Conservation (phyloP, 768 basidiomycete species). For the Sarcodon aspratus region DNA sequence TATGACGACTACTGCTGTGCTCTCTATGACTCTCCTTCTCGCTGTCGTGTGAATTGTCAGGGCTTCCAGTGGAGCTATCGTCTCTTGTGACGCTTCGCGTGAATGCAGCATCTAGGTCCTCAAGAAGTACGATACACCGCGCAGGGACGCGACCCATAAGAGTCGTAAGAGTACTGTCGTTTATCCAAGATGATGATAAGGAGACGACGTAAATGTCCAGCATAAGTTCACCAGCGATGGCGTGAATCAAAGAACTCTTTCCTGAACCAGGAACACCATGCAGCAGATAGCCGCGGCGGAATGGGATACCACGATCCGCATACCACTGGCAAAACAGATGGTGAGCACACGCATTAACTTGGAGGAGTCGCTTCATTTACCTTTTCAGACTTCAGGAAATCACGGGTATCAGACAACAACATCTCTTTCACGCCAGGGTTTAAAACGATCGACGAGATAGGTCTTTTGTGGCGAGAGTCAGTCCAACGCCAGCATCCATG, state of each 20-base stretch:
- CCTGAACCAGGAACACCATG: slow-evolving; percentile 81
- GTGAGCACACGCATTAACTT: not conserved
- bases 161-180: slow-evolving; percentile 74
- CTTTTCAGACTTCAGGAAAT: slow-evolving; percentile 80
- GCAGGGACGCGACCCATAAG: slow-evolving; percentile 84
- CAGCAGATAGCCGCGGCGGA: slow-evolving; percentile 79
- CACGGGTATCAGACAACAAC: slow-evolving; percentile 70
- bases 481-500: slow-evolving; percentile 86
- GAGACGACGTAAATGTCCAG: slow-evolving; percentile 91
- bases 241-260: slow-evolving; percentile 79
- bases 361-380: slow-evolving; percentile 20
- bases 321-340: slow-evolving; percentile 51
- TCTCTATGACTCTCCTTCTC: slow-evolving; percentile 22
- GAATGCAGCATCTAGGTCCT: slow-evolving; percentile 87
- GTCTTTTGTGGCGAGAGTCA: slow-evolving; percentile 78
- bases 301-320: slow-evolving; percentile 86
- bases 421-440: slow-evolving; percentile 87
- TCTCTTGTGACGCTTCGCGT: slow-evolving; percentile 65
- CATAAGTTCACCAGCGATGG: slow-evolving; percentile 79
- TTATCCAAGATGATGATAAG: slow-evolving; percentile 77
- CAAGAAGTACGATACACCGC: slow-evolving; percentile 76
- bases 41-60: slow-evolving; percentile 21
- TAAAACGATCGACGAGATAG: slow-evolving; percentile 79
- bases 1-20: slow-evolving; percentile 27
- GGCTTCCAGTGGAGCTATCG: slow-evolving; percentile 34